Conservation (phyloP, 371 early-diverging fungal genomes). For the Mortierella sp. region DNA sequence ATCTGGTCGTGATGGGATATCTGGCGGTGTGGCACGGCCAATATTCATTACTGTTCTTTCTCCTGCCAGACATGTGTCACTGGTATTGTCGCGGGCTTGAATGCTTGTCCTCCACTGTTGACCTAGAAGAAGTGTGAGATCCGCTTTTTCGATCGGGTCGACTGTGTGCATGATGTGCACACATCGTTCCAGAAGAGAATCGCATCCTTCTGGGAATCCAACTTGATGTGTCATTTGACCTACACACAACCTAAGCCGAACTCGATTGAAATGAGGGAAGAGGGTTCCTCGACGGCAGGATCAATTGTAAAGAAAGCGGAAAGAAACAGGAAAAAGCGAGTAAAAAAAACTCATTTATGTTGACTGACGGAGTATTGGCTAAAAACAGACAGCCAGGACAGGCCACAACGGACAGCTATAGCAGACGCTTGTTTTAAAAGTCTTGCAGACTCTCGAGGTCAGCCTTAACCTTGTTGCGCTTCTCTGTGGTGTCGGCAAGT, state of each 20-base stretch:
- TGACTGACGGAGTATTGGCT: too few species aligned
- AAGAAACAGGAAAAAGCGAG: too few species aligned
- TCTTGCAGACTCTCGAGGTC: constrained; percentile 23
- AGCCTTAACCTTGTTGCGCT: constrained; percentile 23
- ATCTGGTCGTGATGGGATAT: constrained; percentile 57
- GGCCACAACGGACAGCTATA: too few species aligned
- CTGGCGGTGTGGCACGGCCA: constrained; percentile 57
- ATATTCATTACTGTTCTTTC: constrained; percentile 18
- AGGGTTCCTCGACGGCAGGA: too few species aligned
- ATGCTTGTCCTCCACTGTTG: constrained; percentile 43
- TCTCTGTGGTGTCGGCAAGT: constrained; percentile 8
- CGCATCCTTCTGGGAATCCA: constrained; percentile 39
- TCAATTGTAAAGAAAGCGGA: too few species aligned
- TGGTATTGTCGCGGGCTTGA: constrained; percentile 8
- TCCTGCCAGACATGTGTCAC: not conserved
- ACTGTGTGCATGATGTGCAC: constrained; percentile 54
- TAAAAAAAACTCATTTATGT: constrained; percentile 34
- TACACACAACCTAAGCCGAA: too few species aligned
- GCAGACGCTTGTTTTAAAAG: not conserved
- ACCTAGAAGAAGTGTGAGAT: constrained; percentile 47
- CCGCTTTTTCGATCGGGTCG: constrained; percentile 53
- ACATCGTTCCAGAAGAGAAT: constrained; percentile 48
- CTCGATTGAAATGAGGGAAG: too few species aligned
- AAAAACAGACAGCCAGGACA: too few species aligned
- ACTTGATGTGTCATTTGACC: constrained; percentile 2